Conservation (phyloP, 305 asterid genomes). For the Fraxinus baroniana region DNA sequence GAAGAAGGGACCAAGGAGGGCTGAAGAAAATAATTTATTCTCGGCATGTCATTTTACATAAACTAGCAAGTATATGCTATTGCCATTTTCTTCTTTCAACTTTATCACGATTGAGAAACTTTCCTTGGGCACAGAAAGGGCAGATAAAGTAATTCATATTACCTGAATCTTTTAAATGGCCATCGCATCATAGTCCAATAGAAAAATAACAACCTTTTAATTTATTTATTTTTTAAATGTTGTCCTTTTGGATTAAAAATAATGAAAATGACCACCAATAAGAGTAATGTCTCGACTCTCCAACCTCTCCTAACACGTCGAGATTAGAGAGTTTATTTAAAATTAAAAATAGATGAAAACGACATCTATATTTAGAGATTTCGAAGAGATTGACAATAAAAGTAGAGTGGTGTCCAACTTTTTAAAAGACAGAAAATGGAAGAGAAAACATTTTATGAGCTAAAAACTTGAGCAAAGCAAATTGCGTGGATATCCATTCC, state of each 20-base stretch:
- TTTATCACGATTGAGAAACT: background rate
- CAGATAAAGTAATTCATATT: background rate
- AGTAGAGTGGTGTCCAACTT: background rate
- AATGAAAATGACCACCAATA: background rate
- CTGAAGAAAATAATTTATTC: background rate
- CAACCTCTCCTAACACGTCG: background rate
- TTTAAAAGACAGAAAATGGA: background rate
- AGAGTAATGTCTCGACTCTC: background rate
- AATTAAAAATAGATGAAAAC: background rate
- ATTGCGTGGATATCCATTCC: background rate
- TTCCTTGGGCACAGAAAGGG: background rate
- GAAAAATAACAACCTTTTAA: background rate
- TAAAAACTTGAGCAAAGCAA: background rate
- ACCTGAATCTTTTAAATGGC: background rate
- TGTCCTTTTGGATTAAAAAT: background rate
- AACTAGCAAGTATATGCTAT: background rate
- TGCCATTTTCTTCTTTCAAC: background rate
- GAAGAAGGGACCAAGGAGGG: background rate
- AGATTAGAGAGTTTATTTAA: background rate
- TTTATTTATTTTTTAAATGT: background rate
- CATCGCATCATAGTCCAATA: background rate
- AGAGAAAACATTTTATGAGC: background rate
- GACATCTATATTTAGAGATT: background rate
- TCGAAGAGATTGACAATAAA: background rate
- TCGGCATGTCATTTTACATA: background rate